phyloP scores from a whole-genome alignment of 2,329 filamentous ascomycete species.

The Ramichloridium luteum region DNA sequence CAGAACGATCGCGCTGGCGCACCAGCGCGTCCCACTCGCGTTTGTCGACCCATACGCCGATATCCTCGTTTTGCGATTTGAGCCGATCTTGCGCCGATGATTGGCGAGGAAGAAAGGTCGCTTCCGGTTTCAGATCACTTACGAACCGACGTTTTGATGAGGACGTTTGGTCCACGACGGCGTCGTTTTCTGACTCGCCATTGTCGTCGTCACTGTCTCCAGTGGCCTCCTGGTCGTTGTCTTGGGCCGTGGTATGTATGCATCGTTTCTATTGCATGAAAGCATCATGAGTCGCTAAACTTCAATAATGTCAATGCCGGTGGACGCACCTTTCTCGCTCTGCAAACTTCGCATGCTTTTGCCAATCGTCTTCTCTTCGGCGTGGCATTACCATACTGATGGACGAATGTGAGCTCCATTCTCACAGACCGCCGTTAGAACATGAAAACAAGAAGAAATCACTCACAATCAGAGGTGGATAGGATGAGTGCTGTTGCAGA shows the following conservation, averaged over 20 bases:
- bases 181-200: conserved; percentile 3
- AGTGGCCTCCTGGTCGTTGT: conserved; percentile 4
- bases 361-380: conserved; percentile 23
- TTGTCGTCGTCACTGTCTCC: conserved; percentile 5
- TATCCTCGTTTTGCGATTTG: conserved; percentile 16
- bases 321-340: conserved; percentile 19
- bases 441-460: no score
- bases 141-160: conserved; percentile 8
- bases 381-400: conserved; percentile 21
- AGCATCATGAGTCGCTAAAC: no score
- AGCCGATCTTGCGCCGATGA: conserved; percentile 9
- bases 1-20: conserved; percentile 11
- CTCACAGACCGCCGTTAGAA: no score
- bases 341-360: conserved; percentile 23
- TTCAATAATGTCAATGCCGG: no score
- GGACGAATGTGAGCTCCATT: conserved; percentile 25
- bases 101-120: conserved; percentile 32
- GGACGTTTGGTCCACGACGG: conserved; percentile 1
- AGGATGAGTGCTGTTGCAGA: no score
- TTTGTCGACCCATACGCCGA: conserved; percentile 26
- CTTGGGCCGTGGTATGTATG: conserved; percentile 16
- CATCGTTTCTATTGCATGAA: conserved; percentile 24
- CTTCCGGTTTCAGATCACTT: conserved; percentile 34
- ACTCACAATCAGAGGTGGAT: no score
- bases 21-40: conserved; percentile 21